A percentile compares a stretch with the other conserved stretches of the same genome.
phyloP scores from a whole-genome alignment of 257 asterid species.

The Verbascum thapsus region DNA sequence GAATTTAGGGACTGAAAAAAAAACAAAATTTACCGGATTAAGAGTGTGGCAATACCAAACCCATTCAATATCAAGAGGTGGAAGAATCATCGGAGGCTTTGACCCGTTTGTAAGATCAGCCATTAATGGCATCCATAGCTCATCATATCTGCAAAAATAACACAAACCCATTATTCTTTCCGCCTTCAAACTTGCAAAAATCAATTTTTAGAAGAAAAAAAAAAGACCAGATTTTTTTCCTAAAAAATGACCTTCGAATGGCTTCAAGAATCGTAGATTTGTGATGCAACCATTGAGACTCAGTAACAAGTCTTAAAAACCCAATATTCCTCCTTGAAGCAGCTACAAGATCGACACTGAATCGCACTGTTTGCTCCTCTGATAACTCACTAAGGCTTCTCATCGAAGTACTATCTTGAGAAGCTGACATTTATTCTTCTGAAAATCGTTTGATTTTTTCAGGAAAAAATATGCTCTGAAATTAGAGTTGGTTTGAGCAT shows the following conservation, averaged over 20 bases:
- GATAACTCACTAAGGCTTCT: slow-evolving; percentile 63
- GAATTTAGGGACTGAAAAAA: background rate
- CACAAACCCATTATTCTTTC: slow-evolving; percentile 13
- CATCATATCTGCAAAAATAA: slow-evolving; percentile 57
- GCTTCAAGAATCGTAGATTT: slow-evolving; percentile 62
- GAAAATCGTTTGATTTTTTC: no score
- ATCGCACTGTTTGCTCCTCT: slow-evolving; percentile 49
- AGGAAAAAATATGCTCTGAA: background rate
- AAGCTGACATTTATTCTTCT: slow-evolving; percentile 61
- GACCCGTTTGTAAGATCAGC: slow-evolving; percentile 58
- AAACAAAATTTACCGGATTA: slow-evolving; percentile 48
- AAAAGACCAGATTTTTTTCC: no score
- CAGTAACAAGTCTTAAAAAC: slow-evolving; percentile 64
- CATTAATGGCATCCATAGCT: slow-evolving; percentile 94
- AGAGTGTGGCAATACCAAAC: slow-evolving; percentile 93
- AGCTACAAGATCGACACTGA: slow-evolving; percentile 79
- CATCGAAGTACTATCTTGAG: slow-evolving; percentile 40
- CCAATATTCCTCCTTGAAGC: slow-evolving; percentile 70
- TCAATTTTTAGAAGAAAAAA: background rate
- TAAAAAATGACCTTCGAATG: slow-evolving; percentile 57
- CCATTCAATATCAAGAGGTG: slow-evolving; percentile 96
- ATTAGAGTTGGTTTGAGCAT: slow-evolving; percentile 18
- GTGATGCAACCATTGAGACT: slow-evolving; percentile 64
- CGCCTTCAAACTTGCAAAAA: slow-evolving; percentile 11
- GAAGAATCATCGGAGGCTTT: slow-evolving; percentile 79